Conservation (phyloP, 2,329 filamentous ascomycete species). For the Xylariaceae sp. region DNA sequence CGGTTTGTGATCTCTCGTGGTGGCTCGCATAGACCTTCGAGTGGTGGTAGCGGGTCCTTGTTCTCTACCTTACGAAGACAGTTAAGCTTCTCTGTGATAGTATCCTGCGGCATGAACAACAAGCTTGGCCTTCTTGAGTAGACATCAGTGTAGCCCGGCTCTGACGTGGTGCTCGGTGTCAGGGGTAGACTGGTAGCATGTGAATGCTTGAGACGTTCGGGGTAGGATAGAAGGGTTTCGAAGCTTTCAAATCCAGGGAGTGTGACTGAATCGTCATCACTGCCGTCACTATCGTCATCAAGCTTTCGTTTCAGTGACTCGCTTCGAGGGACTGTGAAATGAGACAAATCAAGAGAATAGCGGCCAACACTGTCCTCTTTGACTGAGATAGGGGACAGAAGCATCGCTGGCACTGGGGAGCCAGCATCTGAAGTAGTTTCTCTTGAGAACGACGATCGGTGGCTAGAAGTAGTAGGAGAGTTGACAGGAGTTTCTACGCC, state of each 20-base stretch:
- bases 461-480: conserved; percentile 30
- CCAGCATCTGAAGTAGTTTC: conserved; percentile 24
- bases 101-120: conserved; percentile 21
- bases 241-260: conserved; percentile 29
- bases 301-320: conserved; percentile 19
- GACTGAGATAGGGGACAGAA: conserved; percentile 32
- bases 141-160: conserved; percentile 23
- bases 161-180: conserved; percentile 32
- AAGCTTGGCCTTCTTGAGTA: conserved; percentile 10
- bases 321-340: neutral
- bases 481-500: conserved; percentile 9
- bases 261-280: conserved; percentile 9
- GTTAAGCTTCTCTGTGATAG: conserved; percentile 38
- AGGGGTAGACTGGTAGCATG: neutral
- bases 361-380: neutral
- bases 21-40: conserved; percentile 16
- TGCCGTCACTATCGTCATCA: conserved; percentile 16
- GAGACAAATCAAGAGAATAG: neutral
- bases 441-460: conserved; percentile 31
- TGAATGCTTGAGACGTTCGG: neutral
- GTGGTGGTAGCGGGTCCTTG: conserved; percentile 28
- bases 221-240: conserved; percentile 11
- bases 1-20: too few relatives aligned
- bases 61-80: conserved; percentile 25
- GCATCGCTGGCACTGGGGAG: conserved; percentile 25